Conservation (phyloP, 805 yeast genomes). For the Zygotorulaspora sp. region DNA sequence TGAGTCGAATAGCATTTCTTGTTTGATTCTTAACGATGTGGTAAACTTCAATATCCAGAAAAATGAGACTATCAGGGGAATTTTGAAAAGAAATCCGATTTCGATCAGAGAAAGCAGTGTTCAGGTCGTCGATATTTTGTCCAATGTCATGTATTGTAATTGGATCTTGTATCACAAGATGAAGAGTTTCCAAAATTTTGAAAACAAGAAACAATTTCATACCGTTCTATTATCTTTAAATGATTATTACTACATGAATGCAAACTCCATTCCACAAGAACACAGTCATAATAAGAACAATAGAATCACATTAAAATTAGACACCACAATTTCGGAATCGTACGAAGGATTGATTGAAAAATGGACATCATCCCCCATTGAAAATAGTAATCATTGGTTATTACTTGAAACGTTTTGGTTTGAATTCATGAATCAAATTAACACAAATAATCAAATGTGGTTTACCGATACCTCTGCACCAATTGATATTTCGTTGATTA, state of each 20-base stretch:
- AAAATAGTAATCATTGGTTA: constrained; percentile 23
- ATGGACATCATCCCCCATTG: no score
- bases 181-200: constrained; percentile 2
- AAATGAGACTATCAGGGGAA: neutral
- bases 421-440: constrained; percentile 17
- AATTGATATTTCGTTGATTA: constrained; percentile 16
- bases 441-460: constrained; percentile 9
- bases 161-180: neutral
- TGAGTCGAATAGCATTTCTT: constrained; percentile 2
- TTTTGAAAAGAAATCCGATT: neutral
- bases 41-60: neutral
- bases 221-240: constrained; percentile 6
- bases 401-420: constrained; percentile 28
- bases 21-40: neutral
- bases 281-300: no score
- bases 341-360: no score
- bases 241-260: neutral
- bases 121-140: neutral
- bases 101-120: neutral
- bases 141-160: neutral
- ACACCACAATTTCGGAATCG: no score
- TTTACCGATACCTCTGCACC: constrained; percentile 13
- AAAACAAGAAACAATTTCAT: constrained; percentile 16
- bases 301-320: no score
- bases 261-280: no score